Conservation (phyloP, 1,284 basidiomycete genomes). For the Porogramme epimiltina region DNA sequence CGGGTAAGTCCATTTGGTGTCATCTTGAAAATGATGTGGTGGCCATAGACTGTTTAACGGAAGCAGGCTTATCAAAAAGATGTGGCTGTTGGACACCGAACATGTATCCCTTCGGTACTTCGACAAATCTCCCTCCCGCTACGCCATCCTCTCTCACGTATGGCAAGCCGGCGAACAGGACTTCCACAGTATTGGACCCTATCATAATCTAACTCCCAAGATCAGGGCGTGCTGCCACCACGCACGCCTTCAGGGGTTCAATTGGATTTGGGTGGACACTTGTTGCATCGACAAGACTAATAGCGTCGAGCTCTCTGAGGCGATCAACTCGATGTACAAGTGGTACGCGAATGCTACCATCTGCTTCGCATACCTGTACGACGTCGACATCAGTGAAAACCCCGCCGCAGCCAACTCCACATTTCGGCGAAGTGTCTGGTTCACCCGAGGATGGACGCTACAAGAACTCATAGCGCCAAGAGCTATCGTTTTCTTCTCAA, state of each 20-base stretch:
- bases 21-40: no score
- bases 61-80: no score
- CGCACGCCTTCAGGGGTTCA: not conserved
- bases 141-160: constrained; percentile 7
- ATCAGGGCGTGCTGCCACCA: not conserved
- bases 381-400: constrained; percentile 1
- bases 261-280: constrained; percentile 4
- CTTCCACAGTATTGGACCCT: not conserved
- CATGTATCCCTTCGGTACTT: not conserved
- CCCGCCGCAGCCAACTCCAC: not conserved
- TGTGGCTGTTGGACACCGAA: constrained; percentile 2
- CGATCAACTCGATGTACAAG: constrained; percentile 7
- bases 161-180: not conserved
- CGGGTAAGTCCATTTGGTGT: no score
- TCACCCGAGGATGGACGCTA: constrained; percentile 6
- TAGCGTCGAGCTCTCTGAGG: constrained; percentile 5
- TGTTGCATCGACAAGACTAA: constrained; percentile 8
- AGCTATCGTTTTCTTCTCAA: not conserved
- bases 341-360: not conserved
- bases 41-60: no score
- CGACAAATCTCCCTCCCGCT: not conserved
- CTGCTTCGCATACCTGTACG: constrained; percentile 3
- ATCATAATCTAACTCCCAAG: not conserved
- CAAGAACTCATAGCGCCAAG: constrained; percentile 9
- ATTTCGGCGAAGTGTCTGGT: constrained; percentile 1